These are phyloP conservation scores for Zanthoxylum bungeanum DNA, from an alignment of 345 rosid species.

Conservation along the genomic window DNA sequence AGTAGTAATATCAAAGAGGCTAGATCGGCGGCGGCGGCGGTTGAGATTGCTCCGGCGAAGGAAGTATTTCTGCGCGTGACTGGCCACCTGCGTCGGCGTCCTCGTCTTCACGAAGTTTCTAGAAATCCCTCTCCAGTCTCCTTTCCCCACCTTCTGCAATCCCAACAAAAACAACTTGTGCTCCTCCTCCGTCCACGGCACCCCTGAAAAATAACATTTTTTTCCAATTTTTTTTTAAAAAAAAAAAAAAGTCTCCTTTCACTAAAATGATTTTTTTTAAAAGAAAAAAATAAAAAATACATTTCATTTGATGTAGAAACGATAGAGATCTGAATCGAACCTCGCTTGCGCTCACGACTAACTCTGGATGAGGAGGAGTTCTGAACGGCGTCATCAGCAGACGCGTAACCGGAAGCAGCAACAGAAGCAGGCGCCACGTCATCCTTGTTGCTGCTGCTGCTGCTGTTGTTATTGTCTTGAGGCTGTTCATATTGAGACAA, in stretches of 20 bases:
- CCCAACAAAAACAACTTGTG: conserved; percentile 86
- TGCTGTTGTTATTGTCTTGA: conserved; percentile 17
- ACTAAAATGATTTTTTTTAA: no score
- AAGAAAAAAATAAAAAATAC: background rate
- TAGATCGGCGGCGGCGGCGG: conserved; percentile 91
- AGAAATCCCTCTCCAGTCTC: conserved; percentile 96
- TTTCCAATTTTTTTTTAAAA: background rate
- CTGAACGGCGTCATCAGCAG: conserved; percentile 75
- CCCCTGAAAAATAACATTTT: conserved; percentile 36
- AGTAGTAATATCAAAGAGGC: conserved; percentile 86
- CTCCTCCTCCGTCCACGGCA: conserved; percentile 97
- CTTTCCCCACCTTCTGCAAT: conserved; percentile 81
- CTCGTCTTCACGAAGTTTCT: conserved; percentile 80
- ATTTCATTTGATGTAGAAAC: background rate
- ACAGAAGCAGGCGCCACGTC: conserved; percentile 24
- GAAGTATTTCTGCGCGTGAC: conserved; percentile 95
- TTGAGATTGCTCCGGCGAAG: conserved; percentile 76
- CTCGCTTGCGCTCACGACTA: conserved; percentile 83
- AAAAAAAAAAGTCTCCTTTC: background rate
- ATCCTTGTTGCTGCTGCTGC: conserved; percentile 24
- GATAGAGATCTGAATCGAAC: conserved; percentile 29
- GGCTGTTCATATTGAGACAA: conserved; percentile 71
- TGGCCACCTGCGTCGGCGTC: conserved; percentile 94
- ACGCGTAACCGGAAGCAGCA: conserved; percentile 83
- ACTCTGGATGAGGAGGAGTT: conserved; percentile 23